phyloP scores from a whole-genome alignment of 164 flowering plant genomes.

The Akebia trifoliata region DNA sequence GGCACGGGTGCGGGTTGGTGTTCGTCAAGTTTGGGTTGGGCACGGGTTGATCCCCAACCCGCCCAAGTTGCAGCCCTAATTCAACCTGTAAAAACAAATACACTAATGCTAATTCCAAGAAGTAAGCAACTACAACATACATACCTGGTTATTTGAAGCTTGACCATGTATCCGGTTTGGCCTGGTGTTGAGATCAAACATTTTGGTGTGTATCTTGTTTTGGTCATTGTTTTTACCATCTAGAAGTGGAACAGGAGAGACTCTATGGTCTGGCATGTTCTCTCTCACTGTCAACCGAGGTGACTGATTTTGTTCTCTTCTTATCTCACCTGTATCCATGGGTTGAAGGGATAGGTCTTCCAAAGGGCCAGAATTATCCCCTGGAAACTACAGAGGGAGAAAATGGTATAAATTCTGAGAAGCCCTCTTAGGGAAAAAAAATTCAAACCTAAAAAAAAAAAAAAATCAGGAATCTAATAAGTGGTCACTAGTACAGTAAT shows the following conservation, averaged over 20 bases:
- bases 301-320: constrained; percentile 34
- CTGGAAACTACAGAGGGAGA: constrained; percentile 61
- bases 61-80: too few relatives aligned
- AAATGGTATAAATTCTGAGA: background rate
- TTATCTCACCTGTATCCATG: constrained; percentile 28
- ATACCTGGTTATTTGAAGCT: constrained; percentile 62
- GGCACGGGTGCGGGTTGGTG: too few relatives aligned
- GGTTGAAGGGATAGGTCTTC: constrained; percentile 43
- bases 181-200: constrained; percentile 71
- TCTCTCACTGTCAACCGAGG: constrained; percentile 29
- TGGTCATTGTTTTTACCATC: constrained; percentile 31
- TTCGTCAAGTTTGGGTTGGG: too few relatives aligned
- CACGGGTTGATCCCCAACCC: too few relatives aligned
- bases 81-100: too few relatives aligned
- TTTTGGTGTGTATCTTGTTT: constrained; percentile 38
- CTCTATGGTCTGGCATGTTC: constrained; percentile 37
- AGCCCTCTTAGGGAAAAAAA: background rate
- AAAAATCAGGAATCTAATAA: background rate
- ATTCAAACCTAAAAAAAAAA: background rate
- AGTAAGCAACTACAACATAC: background rate
- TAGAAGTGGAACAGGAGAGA: constrained; percentile 28
- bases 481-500: constrained; percentile 14
- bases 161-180: constrained; percentile 55
- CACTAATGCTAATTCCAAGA: too few relatives aligned
- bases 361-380: constrained; percentile 47